These are phyloP conservation scores for Entophlyctis luteolus DNA, from an alignment of 192 early-diverging fungal species.

Conservation along the genomic window DNA sequence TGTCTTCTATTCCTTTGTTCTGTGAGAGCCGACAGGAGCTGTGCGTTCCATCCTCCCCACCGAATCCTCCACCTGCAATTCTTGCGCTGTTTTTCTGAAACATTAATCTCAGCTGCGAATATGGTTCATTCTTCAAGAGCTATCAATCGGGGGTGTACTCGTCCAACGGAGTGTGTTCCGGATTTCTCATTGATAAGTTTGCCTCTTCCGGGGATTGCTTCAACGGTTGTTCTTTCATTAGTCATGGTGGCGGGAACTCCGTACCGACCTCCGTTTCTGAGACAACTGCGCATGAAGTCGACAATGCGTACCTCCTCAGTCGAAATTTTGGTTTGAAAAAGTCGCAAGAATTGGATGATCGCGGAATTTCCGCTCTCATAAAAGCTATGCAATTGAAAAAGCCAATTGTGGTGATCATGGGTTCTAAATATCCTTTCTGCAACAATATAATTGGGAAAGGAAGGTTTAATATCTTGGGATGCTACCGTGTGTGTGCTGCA, in stretches of 20 bases:
- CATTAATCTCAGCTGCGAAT: conserved; percentile 3
- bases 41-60: background rate
- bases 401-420: conserved; percentile 13
- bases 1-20: no score
- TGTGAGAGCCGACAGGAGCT: background rate
- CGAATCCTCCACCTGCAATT: no score
- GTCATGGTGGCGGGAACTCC: conserved; percentile 6
- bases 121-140: conserved; percentile 3
- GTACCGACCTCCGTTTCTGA: background rate
- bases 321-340: background rate
- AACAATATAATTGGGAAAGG: background rate
- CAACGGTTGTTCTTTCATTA: background rate
- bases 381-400: background rate
- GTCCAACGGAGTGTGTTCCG: background rate
- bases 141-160: conserved; percentile 2
- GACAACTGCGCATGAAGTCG: background rate
- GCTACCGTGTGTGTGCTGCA: background rate
- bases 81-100: no score
- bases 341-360: background rate
- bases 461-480: conserved; percentile 6
- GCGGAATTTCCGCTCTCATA: background rate
- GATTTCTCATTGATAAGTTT: conserved; percentile 17
- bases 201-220: conserved; percentile 6
- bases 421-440: conserved; percentile 2
- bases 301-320: background rate